Evolutionary conservation across 768 basidiomycete genomes (phyloP).

Genomic region (Baorangia bicolor): DNA sequence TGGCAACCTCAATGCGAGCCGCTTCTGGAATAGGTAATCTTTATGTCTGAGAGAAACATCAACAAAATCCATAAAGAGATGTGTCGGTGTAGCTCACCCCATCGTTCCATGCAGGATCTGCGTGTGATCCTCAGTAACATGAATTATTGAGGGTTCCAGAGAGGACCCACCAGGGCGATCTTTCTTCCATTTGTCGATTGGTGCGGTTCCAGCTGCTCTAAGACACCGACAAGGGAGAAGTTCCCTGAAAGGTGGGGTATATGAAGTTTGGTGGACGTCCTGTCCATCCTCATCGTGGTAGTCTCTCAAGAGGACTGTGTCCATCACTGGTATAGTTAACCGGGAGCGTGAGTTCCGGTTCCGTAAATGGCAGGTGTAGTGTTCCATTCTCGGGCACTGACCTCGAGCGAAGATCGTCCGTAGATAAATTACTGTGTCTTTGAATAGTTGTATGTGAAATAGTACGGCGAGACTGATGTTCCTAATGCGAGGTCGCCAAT

Average conservation of each 20-base stretch:
- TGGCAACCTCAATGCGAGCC: slow-evolving; percentile 60
- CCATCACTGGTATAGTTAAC: neutral
- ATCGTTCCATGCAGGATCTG: slow-evolving; percentile 80
- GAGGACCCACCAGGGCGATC: slow-evolving; percentile 59
- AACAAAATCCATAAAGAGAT: neutral
- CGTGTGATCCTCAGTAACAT: slow-evolving; percentile 17
- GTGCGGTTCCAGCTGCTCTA: slow-evolving; percentile 58
- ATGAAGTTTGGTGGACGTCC: slow-evolving; percentile 46
- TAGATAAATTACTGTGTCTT: neutral
- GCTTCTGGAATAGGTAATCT: slow-evolving; percentile 80
- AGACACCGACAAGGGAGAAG: slow-evolving; percentile 52
- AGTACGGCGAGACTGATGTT: neutral
- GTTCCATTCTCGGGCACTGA: slow-evolving; percentile 1
- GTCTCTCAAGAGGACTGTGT: neutral
- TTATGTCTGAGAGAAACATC: slow-evolving; percentile 58
- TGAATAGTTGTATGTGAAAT: neutral
- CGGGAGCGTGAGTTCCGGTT: neutral
- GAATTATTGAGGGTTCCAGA: neutral
- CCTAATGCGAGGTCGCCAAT: too few relatives aligned
- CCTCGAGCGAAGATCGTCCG: neutral
- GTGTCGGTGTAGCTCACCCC: slow-evolving; percentile 49
- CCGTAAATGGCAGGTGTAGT: slow-evolving; percentile 29
- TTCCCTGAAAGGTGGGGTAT: slow-evolving; percentile 52
- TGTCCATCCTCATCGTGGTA: slow-evolving; percentile 23
- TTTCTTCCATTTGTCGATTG: slow-evolving; percentile 55